Conservation (phyloP, 345 rosid species). For the Moringa oleifera region DNA sequence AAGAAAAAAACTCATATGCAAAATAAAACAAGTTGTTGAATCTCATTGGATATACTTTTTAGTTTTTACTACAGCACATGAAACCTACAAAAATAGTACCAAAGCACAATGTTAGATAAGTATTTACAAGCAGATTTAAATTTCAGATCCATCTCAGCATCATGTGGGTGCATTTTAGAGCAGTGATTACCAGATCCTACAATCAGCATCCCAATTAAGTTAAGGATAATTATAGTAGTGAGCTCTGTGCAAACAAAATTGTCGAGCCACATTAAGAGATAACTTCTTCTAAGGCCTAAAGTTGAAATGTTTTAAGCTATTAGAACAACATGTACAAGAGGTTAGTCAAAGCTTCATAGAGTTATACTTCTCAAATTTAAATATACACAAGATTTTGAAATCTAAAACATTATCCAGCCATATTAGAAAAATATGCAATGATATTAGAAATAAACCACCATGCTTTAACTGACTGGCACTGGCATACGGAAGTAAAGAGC, state of each 20-base stretch:
- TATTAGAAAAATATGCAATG: too few species aligned
- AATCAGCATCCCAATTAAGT: not conserved
- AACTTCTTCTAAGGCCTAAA: not conserved
- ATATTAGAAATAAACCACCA: too few species aligned
- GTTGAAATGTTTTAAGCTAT: not conserved
- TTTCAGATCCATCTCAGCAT: not conserved
- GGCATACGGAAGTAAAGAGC: too few species aligned
- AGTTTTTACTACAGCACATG: not conserved
- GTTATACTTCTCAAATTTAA: too few species aligned
- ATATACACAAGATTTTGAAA: not conserved
- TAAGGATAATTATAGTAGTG: too few species aligned
- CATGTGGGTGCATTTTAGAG: too few species aligned
- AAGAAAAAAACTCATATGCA: not conserved
- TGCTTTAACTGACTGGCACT: too few species aligned
- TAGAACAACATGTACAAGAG: too few species aligned
- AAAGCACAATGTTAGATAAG: not conserved
- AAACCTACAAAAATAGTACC: not conserved
- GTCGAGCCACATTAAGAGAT: not conserved
- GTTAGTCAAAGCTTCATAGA: too few species aligned
- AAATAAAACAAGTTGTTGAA: conserved; percentile 8
- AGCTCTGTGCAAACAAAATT: too few species aligned
- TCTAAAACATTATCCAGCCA: not conserved
- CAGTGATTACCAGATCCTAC: not conserved
- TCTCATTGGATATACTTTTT: not conserved
- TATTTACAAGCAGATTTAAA: not conserved